Evolutionary conservation across 2,329 filamentous ascomycete genomes (phyloP), one percentile per base, ranked within the genome.

Genomic region (Hypoxylon sp.): DNA sequence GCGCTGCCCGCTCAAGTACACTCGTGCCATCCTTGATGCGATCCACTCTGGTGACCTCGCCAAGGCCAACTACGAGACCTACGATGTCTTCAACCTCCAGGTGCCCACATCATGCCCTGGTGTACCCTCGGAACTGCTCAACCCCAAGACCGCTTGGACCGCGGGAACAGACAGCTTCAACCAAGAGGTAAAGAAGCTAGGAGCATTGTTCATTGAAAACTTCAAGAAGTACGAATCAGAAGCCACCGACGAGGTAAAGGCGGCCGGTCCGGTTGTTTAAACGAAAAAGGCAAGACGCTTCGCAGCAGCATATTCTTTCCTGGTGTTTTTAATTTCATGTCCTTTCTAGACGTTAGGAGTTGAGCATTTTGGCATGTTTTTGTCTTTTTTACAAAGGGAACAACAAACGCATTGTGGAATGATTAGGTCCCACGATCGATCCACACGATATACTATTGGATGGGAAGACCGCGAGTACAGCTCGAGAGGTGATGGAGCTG

Each of bases 1-100:
- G 89, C 92, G 95, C 75, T 98, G 95, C 89, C 95, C 95, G 44
- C 89, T 98, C 81, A 98, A 98, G 86, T 99, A 98, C 87, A 99
- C 96, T 42, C 94, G 96, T 77, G 95, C 96, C 77, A 98, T 99
- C 81, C 91, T 99, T 76, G 95, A 99, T 82, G 92, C 95, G 80
- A 98, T 99, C 84, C 96, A 99, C 91, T 94, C 89, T 57, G 96
- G 96, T 75, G 93, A 97, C 84, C 93, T 99, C 74, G 94, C 94
- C 79, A 92, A 97, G 76, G 91, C 89, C 70, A 92, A 97, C 82
- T 99, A 93, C 84, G 96, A 99, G 87, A 93, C 85, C 73, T 99
- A 99, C 85, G 93, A 94, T 44, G 91, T 94, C 72, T 99, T 99
- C 91, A 97, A 98, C 87, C 91, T 99, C 65, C 88, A 92, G 79